A percentile compares a stretch with the other conserved stretches of the same genome.
These are phyloP conservation scores for Rhododendron williamsianum DNA, from an alignment of 148 eudicot genomes.

Conservation along the genomic window DNA sequence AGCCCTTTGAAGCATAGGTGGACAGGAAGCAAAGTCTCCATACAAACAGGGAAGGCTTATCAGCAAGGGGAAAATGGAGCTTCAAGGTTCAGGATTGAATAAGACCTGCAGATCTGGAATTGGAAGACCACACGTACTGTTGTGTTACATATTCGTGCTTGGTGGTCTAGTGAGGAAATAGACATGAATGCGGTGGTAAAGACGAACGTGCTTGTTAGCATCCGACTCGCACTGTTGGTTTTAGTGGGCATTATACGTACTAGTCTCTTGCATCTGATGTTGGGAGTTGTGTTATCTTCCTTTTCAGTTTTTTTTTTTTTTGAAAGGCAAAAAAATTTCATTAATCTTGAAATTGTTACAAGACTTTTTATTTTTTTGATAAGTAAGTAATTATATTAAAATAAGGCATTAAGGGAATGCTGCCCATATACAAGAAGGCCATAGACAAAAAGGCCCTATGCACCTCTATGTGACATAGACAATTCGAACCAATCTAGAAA, in stretches of 20 bases:
- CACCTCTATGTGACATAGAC: too few relatives aligned
- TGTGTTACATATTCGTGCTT: neutral
- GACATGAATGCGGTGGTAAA: neutral
- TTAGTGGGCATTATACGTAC: neutral
- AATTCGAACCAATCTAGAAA: too few relatives aligned
- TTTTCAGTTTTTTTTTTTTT: neutral
- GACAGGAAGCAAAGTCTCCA: neutral
- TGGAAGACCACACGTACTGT: neutral
- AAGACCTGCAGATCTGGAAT: neutral
- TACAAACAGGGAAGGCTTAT: neutral
- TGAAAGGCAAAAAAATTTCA: too few relatives aligned
- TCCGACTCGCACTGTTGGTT: neutral
- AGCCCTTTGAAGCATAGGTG: constrained; percentile 2
- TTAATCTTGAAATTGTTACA: too few relatives aligned
- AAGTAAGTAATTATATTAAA: too few relatives aligned
- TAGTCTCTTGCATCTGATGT: neutral
- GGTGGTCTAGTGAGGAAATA: neutral
- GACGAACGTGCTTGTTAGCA: neutral
- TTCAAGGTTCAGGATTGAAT: neutral
- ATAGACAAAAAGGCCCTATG: too few relatives aligned
- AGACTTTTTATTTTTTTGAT: too few relatives aligned
- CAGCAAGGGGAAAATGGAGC: neutral
- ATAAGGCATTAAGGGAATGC: too few relatives aligned
- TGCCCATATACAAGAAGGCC: too few relatives aligned
- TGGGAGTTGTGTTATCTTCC: neutral